Base-by-base conservation (phyloP, 768 basidiomycete genomes). In the Omphalotus guepiniiformis region DNA sequence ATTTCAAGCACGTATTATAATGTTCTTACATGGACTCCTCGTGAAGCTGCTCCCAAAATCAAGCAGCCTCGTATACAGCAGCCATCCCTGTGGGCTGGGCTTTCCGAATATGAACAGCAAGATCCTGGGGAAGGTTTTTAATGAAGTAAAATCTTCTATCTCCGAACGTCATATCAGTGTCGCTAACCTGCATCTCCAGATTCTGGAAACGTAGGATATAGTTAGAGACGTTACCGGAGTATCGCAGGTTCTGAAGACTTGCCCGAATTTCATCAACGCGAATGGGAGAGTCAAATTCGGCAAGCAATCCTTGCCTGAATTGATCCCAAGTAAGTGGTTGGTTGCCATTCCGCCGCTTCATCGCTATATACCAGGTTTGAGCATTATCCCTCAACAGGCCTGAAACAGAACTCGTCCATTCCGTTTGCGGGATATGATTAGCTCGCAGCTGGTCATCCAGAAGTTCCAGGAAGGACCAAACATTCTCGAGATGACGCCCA, bases 61-160 rank as follows among this genome's bases (percentile, higher is more conserved):
- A 34, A 22, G 53, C 52, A 19, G 53, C 28, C 12, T 53, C 49
- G 42, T 53, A 53, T 3, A 50, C 49, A 2, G 29, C 46, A 23
- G 44, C 40, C 53, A 54, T 54, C 6, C 32, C 22, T 3, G 18
- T 8, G 3, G 44, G 44, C 5, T 3, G 21, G 4, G 11, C 3
- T 13, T 46, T 46, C 18, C 28, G 22, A 18, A 46, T 46, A 12
- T 46, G 44, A 35, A 46, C 29, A 11, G n/a, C 16, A 3, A 46
- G 18, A 3, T 46, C 44, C 1, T 28, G 19, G 8, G 44, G 44
- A 32, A 46, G 30, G 16, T 22, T 26, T 3, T 13, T 2, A 11
- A 37, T 18, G 34, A 46, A 46, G 18, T 46, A 6, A 22, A 46
- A 46, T 35, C 27, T 34, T 18, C 34, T 12, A 27, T 46, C 44